These are phyloP conservation scores for Avena sativa DNA, from an alignment of 176 grass and related monocot species.

Conservation along the genomic window DNA sequence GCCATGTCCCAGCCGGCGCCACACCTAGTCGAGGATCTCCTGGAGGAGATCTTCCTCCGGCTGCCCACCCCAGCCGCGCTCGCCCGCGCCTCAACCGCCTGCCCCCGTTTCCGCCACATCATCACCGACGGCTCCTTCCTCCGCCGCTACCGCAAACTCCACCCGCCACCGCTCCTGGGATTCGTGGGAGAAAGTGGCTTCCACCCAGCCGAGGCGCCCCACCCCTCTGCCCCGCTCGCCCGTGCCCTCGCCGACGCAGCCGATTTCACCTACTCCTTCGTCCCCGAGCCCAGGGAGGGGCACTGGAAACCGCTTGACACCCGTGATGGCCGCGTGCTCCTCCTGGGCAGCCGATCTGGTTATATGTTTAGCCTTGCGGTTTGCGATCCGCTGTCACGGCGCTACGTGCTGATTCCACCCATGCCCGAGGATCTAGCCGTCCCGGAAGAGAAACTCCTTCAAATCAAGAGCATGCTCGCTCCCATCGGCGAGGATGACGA, in stretches of 20 bases:
- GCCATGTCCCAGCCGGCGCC: background rate
- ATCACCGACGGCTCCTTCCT: background rate
- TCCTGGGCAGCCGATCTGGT: background rate
- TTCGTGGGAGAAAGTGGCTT: background rate
- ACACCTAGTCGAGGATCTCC: background rate
- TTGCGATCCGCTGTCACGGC: too few species aligned
- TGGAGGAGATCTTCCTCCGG: conserved; percentile 16
- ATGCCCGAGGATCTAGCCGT: too few species aligned
- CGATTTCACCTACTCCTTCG: background rate
- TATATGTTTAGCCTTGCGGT: too few species aligned
- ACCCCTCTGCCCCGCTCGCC: background rate
- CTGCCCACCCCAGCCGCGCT: background rate
- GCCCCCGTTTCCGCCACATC: background rate
- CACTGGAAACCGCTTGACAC: background rate
- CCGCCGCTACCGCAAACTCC: background rate
- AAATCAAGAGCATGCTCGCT: too few species aligned
- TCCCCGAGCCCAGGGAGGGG: background rate
- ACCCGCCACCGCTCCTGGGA: background rate
- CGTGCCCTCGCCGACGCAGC: background rate
- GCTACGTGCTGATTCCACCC: too few species aligned
- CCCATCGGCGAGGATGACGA: background rate
- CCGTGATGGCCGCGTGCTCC: background rate
- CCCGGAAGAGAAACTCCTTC: too few species aligned
- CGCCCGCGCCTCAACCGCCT: background rate
- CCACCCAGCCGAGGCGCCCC: background rate